phyloP scores from a whole-genome alignment of 1,139 yeast genomes.

The Yamadazyma triangularis region DNA sequence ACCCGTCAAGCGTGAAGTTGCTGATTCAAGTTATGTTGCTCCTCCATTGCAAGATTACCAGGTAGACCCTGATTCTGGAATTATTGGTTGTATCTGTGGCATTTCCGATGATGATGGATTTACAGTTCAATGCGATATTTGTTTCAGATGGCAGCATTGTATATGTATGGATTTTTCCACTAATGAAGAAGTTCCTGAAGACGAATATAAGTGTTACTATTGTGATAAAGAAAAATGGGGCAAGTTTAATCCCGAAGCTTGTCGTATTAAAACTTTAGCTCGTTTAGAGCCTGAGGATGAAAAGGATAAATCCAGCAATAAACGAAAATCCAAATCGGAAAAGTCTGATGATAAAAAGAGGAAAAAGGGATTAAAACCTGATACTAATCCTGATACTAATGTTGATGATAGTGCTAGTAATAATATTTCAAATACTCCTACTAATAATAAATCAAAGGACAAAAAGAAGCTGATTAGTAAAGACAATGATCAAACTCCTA shows the following conservation, averaged over 20 bases:
- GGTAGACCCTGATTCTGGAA: conserved; percentile 76
- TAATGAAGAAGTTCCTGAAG: conserved; percentile 76
- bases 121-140: conserved; percentile 88
- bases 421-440: conserved; percentile 1
- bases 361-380: conserved; percentile 3
- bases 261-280: conserved; percentile 30
- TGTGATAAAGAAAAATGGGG: conserved; percentile 62
- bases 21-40: conserved; percentile 6
- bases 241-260: conserved; percentile 41
- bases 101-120: conserved; percentile 91
- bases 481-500: conserved; percentile 5
- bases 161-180: conserved; percentile 76
- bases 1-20: conserved; percentile 3
- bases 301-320: conserved; percentile 8
- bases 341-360: conserved; percentile 9
- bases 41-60: conserved; percentile 46
- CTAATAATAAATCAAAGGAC: conserved; percentile 2
- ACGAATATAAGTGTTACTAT: conserved; percentile 69
- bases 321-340: conserved; percentile 7
- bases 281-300: conserved; percentile 28
- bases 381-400: neutral
- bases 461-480: conserved; percentile 4
- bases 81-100: conserved; percentile 87
- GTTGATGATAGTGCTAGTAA: conserved; percentile 4
- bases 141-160: conserved; percentile 94